phyloP scores from a whole-genome alignment of 805 yeast genomes.

The Tetrapisispora fleetii region DNA sequence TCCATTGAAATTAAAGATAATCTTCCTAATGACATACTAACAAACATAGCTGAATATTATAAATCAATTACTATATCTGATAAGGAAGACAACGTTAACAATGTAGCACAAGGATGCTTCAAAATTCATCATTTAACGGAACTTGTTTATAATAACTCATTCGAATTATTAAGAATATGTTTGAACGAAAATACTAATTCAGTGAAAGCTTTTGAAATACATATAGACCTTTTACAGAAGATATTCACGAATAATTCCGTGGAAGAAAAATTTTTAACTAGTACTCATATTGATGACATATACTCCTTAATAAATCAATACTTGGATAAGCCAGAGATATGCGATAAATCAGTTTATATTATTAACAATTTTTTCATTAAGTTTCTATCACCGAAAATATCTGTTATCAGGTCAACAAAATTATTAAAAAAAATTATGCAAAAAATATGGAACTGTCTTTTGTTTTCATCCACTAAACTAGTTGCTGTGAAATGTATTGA shows the following conservation, averaged over 20 bases:
- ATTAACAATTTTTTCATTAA: neutral
- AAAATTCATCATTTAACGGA: conserved; percentile 33
- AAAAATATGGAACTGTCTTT: conserved; percentile 45
- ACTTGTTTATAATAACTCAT: conserved; percentile 28
- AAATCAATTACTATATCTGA: neutral
- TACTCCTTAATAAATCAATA: neutral
- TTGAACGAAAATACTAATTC: conserved; percentile 13
- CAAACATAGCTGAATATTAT: neutral
- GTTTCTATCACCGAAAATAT: neutral
- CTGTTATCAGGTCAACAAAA: conserved; percentile 8
- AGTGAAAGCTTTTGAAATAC: conserved; percentile 30
- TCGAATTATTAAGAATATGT: conserved; percentile 20
- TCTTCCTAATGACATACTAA: neutral
- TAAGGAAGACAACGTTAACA: neutral
- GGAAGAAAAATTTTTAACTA: neutral
- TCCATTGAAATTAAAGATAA: neutral
- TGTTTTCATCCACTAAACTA: conserved; percentile 46
- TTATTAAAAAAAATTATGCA: conserved; percentile 26
- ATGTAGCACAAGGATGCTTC: neutral
- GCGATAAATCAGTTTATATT: neutral
- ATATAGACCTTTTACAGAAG: conserved; percentile 32
- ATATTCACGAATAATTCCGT: conserved; percentile 16
- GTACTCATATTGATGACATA: neutral
- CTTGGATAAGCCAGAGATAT: neutral
- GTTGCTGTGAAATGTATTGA: conserved; percentile 62